These are phyloP conservation scores for Allomyces javanicus DNA, from an alignment of 192 early-diverging fungal species.

Conservation along the genomic window DNA sequence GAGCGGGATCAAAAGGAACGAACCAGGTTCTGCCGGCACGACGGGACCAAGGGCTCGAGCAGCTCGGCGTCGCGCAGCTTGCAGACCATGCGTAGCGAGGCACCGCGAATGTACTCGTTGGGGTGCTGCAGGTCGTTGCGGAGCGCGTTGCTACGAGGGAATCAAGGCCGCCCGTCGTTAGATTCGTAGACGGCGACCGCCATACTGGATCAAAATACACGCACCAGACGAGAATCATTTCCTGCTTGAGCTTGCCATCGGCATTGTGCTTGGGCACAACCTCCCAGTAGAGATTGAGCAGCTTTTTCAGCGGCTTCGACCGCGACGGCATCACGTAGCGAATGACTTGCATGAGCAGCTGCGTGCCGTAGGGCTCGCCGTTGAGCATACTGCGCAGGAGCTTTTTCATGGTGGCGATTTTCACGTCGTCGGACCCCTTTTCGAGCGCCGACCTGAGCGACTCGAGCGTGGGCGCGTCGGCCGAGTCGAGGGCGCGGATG, in stretches of 20 bases:
- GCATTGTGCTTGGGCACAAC: slow-evolving; percentile 80
- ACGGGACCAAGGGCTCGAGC: slow-evolving; percentile 80
- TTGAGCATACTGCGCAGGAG: slow-evolving; percentile 76
- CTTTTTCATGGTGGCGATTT: slow-evolving; percentile 88
- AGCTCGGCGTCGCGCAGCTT: slow-evolving; percentile 88
- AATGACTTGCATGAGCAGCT: slow-evolving; percentile 93
- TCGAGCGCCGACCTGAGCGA: slow-evolving; percentile 64
- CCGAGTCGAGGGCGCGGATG: slow-evolving; percentile 36
- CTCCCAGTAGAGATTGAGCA: slow-evolving; percentile 92
- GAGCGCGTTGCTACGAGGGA: slow-evolving; percentile 52
- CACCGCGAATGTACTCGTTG: slow-evolving; percentile 93
- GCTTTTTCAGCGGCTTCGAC: slow-evolving; percentile 92
- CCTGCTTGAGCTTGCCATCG: slow-evolving; percentile 82
- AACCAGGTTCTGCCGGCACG: slow-evolving; percentile 70
- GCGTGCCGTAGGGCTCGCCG: slow-evolving; percentile 62
- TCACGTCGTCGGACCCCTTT: slow-evolving; percentile 74
- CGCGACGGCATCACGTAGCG: slow-evolving; percentile 90
- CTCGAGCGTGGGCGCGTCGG: slow-evolving; percentile 47
- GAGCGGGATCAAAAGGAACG: background rate
- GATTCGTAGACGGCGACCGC: background rate
- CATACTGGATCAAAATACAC: background rate
- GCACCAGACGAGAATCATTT: slow-evolving; percentile 88
- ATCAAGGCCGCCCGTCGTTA: background rate
- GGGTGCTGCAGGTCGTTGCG: slow-evolving; percentile 93
- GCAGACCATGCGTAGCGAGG: slow-evolving; percentile 81